Evolutionary conservation across 768 basidiomycete species (phyloP), one percentile per base, ranked within the genome.

Genomic region (Aureoboletus auriporus): DNA sequence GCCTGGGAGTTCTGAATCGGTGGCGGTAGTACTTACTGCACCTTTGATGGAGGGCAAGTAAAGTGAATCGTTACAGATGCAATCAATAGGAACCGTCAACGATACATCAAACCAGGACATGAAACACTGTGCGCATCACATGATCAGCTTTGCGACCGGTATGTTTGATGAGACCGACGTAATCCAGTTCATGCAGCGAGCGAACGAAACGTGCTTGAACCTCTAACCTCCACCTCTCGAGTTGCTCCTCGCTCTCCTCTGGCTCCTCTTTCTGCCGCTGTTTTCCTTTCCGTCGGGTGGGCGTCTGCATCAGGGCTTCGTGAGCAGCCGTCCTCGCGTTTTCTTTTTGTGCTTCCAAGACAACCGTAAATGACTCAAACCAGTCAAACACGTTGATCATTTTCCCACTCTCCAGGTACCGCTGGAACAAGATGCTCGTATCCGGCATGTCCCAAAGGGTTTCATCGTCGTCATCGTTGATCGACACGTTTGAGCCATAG

Each of bases 381-480:
- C 89, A 92, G 64, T 93, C 91, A 62, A 87, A 91, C 2, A 90
- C 76, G 60, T 93, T 93, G 66, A 93, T 80, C 79, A 86, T 78
- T 68, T 77, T 83, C 39, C 87, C 88, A 40, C 86, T 85, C 57
- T 90, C 84, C 37, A 84, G 72, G 66, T 90, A 93, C 17, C 88
- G 75, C 40, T 70, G 71, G 70, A 92, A 89, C 12, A 92, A 70
- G 49, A 92, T 86, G 56, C 79, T 83, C 2, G 80, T 83, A 56
- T 93, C 90, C 0, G 88, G 84, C 36, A 86, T 73, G 39, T 77
- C 71, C 71, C 73, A 77, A 6, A 83, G 57, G 2, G 65, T 49
- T 14, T 66, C 62, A 0, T 61, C 62, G 28, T 69, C 64, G 33
- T 67, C 65, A 2, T 36, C 42, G 7, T 59, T 57, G 31, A 13